These are phyloP conservation scores for Aciculosporium take DNA, from an alignment of 2,329 filamentous ascomycete species.

Conservation along the genomic window DNA sequence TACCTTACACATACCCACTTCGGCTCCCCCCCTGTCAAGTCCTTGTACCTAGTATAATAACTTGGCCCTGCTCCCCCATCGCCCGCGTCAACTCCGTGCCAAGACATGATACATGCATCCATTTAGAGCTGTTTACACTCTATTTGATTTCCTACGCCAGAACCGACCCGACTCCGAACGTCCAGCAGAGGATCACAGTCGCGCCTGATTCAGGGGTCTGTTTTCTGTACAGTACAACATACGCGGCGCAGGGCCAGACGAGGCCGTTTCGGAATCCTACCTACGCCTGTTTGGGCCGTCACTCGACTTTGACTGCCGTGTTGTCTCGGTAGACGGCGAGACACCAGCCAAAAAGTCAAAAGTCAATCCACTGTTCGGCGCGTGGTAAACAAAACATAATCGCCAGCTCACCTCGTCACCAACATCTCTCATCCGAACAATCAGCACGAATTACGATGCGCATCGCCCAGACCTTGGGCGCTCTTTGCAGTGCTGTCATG, in stretches of 20 bases:
- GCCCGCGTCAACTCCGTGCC: background rate
- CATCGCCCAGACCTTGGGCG: slow-evolving; percentile 7
- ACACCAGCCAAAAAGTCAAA: too few relatives aligned
- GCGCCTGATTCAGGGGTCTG: background rate
- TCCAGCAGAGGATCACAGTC: background rate
- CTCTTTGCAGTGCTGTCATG: slow-evolving; percentile 7
- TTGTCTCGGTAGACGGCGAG: too few relatives aligned
- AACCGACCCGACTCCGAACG: too few relatives aligned
- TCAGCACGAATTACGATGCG: slow-evolving; percentile 11
- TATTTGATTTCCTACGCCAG: background rate
- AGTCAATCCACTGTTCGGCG: too few relatives aligned
- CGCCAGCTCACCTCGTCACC: too few relatives aligned
- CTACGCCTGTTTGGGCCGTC: background rate
- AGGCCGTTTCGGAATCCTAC: too few relatives aligned
- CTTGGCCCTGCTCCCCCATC: background rate
- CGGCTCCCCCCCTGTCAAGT: background rate
- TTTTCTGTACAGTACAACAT: too few relatives aligned
- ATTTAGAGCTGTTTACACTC: background rate
- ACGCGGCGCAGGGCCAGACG: too few relatives aligned
- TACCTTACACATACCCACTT: background rate
- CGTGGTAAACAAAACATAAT: too few relatives aligned
- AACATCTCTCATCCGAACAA: too few relatives aligned
- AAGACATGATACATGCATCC: background rate
- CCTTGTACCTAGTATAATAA: background rate
- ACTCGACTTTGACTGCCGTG: too few relatives aligned